Evolutionary conservation across 768 basidiomycete genomes (phyloP).

Genomic region (Leccinum subgranulosum): DNA sequence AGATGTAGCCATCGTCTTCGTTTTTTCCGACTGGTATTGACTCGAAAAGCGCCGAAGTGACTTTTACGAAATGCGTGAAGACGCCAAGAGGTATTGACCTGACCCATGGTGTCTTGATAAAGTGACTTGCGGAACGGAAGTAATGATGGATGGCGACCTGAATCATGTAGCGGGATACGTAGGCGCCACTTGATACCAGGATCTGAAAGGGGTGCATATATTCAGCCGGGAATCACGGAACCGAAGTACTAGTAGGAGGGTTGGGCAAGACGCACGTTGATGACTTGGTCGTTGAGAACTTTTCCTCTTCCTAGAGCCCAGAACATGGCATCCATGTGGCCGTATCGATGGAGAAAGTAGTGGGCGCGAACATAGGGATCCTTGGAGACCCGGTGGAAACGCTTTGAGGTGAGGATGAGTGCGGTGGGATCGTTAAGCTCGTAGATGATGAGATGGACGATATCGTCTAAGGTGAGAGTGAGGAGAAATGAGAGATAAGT

Average conservation of each 20-base stretch:
- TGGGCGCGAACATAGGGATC: slow-evolving; percentile 75
- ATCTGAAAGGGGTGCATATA: slow-evolving; percentile 46
- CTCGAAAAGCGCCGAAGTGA: slow-evolving; percentile 57
- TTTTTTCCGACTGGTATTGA: slow-evolving; percentile 68
- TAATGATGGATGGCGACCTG: slow-evolving; percentile 79
- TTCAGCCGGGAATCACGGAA: slow-evolving; percentile 16
- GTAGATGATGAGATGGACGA: slow-evolving; percentile 71
- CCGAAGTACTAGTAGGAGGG: slow-evolving; percentile 21
- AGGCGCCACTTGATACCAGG: slow-evolving; percentile 70
- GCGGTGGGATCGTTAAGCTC: slow-evolving; percentile 63
- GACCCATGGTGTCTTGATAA: slow-evolving; percentile 75
- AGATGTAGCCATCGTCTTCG: slow-evolving; percentile 72
- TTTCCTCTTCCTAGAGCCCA: slow-evolving; percentile 73
- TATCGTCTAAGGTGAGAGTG: slow-evolving; percentile 43
- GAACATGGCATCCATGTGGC: slow-evolving; percentile 65
- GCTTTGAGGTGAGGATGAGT: slow-evolving; percentile 55
- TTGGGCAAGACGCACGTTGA: slow-evolving; percentile 52
- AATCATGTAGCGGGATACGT: slow-evolving; percentile 74
- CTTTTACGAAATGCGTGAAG: slow-evolving; percentile 61
- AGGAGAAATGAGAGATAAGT: slow-evolving; percentile 7
- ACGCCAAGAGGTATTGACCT: slow-evolving; percentile 58
- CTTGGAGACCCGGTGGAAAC: slow-evolving; percentile 59
- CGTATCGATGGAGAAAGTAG: slow-evolving; percentile 76
- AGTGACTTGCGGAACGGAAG: slow-evolving; percentile 68
- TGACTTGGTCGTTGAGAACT: slow-evolving; percentile 58